A percentile compares a stretch with the other conserved stretches of the same genome.
Conservation (phyloP, 129 eudicot species). For the sunflower (Helianthus annuus) region DNA sequence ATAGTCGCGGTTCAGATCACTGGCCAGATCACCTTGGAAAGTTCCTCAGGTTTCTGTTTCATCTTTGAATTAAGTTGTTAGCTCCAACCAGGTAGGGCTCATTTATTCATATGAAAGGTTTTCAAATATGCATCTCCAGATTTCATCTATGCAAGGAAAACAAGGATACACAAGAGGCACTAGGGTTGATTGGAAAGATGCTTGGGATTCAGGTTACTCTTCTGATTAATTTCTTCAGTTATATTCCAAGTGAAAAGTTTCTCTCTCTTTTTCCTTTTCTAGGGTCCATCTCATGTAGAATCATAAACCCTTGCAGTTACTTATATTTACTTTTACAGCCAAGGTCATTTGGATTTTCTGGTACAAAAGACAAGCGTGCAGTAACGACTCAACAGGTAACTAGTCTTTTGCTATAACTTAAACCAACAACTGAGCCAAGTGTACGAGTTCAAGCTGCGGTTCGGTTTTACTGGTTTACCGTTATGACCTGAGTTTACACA, state of each 20-base stretch:
- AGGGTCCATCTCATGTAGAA: slow-evolving; percentile 1
- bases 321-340: slow-evolving; percentile 60
- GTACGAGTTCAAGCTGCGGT: neutral
- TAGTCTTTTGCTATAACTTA: neutral
- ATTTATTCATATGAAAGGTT: neutral
- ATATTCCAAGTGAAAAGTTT: slow-evolving; percentile 1
- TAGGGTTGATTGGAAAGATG: slow-evolving; percentile 93
- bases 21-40: slow-evolving; percentile 90
- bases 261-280: neutral
- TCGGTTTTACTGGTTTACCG: too few relatives aligned
- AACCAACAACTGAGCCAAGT: neutral
- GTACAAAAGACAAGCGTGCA: slow-evolving; percentile 97
- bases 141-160: slow-evolving; percentile 98
- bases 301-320: slow-evolving; percentile 5
- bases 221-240: neutral
- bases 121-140: slow-evolving; percentile 39
- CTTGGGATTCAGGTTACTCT: slow-evolving; percentile 86
- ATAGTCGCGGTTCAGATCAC: slow-evolving; percentile 81
- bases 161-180: slow-evolving; percentile 97
- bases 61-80: slow-evolving; percentile 12
- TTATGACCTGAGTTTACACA: too few relatives aligned
- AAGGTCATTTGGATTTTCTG: slow-evolving; percentile 94
- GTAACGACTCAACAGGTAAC: slow-evolving; percentile 90
- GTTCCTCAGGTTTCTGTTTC: slow-evolving; percentile 67
- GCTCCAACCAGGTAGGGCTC: slow-evolving; percentile 1